phyloP scores from a whole-genome alignment of 768 basidiomycete genomes.

The Psilocybe tampanensis region DNA sequence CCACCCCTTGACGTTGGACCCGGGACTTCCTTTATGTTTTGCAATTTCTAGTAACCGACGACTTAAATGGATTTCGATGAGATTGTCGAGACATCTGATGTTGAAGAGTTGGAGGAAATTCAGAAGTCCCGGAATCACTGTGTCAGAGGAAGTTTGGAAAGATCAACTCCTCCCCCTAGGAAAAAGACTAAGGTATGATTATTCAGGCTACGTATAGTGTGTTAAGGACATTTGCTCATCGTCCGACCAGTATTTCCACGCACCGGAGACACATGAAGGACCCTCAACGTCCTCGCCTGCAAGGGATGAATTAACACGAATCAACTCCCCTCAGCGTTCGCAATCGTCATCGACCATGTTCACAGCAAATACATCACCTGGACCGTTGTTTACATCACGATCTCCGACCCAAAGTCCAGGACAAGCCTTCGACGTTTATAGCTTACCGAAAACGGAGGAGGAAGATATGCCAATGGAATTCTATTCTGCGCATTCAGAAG shows the following conservation, averaged over 20 bases:
- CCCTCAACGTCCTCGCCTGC: conserved; percentile 4
- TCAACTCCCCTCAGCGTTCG: conserved; percentile 7
- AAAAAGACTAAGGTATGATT: conserved; percentile 9
- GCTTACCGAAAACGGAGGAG: not conserved
- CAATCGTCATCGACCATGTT: conserved; percentile 15
- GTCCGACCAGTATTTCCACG: conserved; percentile 10
- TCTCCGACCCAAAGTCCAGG: conserved; percentile 14
- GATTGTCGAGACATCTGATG: conserved; percentile 64
- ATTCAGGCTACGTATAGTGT: not conserved
- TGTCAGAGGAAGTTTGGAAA: not conserved
- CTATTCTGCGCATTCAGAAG: not conserved
- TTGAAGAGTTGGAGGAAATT: conserved; percentile 56
- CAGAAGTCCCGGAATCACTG: not conserved
- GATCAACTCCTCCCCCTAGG: conserved; percentile 2
- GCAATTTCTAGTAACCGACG: not conserved
- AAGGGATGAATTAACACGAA: conserved; percentile 14
- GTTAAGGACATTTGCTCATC: not conserved
- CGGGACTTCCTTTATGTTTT: not conserved
- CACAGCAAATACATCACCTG: conserved; percentile 6
- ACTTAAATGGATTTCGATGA: conserved; percentile 36
- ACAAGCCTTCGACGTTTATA: not conserved
- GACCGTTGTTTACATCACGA: not conserved
- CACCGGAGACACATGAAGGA: not conserved
- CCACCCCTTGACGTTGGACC: too few relatives aligned
- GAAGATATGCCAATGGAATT: not conserved